Conservation (phyloP, 768 basidiomycete genomes). For the Mrakia frigida region DNA sequence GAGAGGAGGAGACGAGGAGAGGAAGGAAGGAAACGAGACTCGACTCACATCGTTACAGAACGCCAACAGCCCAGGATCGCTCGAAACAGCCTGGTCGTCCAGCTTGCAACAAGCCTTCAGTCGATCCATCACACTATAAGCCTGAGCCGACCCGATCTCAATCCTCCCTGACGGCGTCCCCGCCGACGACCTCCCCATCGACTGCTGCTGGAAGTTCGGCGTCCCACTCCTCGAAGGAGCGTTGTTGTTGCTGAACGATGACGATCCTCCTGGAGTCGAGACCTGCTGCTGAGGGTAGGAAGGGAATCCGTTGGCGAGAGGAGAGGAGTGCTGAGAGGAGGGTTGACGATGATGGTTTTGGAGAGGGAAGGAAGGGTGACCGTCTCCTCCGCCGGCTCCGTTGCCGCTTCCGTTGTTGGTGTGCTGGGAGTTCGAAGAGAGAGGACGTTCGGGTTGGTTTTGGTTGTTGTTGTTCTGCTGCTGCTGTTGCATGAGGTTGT, state of each 20-base stretch:
- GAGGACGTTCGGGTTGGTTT: constrained; percentile 9
- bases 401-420: neutral
- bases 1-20: neutral
- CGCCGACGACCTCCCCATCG: neutral
- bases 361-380: neutral
- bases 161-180: constrained; percentile 19
- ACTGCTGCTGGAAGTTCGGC: constrained; percentile 12
- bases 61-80: constrained; percentile 30
- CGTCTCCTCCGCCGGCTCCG: neutral
- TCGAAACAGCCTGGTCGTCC: constrained; percentile 27
- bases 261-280: neutral
- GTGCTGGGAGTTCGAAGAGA: constrained; percentile 11
- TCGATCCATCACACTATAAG: constrained; percentile 28
- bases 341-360: constrained; percentile 16
- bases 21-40: neutral
- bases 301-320: constrained; percentile 10
- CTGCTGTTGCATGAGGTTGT: constrained; percentile 19
- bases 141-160: constrained; percentile 23
- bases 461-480: constrained; percentile 31
- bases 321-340: neutral
- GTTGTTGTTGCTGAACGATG: neutral
- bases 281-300: constrained; percentile 2
- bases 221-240: constrained; percentile 6
- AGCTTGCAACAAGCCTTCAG: constrained; percentile 30
- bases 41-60: constrained; percentile 29